These are phyloP conservation scores for Tolypocladium tundrense DNA, from an alignment of 2,329 filamentous ascomycete genomes.

Conservation along the genomic window DNA sequence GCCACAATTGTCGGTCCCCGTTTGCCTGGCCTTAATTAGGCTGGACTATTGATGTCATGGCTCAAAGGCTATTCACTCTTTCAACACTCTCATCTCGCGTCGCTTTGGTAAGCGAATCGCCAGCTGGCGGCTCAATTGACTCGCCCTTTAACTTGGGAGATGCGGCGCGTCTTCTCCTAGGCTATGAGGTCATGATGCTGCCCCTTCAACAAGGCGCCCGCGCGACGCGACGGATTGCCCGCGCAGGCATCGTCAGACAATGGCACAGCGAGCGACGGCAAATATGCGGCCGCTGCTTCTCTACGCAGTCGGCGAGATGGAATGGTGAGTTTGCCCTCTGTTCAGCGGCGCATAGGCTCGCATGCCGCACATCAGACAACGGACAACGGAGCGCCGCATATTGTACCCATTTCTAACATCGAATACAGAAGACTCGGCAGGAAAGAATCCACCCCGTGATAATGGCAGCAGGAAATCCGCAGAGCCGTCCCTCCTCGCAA, in stretches of 20 bases:
- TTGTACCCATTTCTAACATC: neutral
- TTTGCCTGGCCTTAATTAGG: neutral
- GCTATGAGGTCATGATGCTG: neutral
- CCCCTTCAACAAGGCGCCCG: neutral
- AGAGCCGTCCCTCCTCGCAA: constrained; percentile 34
- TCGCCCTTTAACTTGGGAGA: neutral
- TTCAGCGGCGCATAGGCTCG: neutral
- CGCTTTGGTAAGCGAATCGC: too few relatives aligned
- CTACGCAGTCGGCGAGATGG: neutral
- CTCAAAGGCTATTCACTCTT: neutral
- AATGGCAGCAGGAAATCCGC: neutral
- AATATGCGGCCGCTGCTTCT: neutral
- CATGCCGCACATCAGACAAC: neutral
- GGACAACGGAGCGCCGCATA: neutral
- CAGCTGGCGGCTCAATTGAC: neutral
- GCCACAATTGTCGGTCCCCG: neutral
- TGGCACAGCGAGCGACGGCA: neutral
- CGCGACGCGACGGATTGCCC: neutral
- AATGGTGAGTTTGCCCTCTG: neutral
- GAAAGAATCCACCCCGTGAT: neutral
- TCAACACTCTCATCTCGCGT: neutral
- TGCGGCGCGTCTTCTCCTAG: neutral
- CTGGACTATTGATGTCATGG: neutral
- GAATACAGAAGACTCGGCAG: neutral
- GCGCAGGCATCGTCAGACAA: neutral